phyloP scores from a whole-genome alignment of 1,139 yeast genomes.

The Tardiomyces digboiensis region DNA sequence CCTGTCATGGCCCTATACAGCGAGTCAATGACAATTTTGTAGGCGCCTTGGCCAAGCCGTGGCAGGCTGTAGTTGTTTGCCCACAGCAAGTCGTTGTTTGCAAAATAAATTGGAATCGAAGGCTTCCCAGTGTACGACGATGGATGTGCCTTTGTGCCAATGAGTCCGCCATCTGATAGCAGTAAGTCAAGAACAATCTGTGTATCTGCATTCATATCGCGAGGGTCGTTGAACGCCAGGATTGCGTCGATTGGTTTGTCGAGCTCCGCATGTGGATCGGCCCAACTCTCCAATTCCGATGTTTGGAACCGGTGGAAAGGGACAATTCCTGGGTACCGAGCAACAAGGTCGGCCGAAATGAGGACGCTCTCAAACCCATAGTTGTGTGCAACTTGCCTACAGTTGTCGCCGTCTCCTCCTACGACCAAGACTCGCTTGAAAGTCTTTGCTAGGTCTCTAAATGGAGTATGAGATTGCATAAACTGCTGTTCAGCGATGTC shows the following conservation, averaged over 20 bases:
- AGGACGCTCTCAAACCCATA: constrained; percentile 82
- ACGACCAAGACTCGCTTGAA: constrained; percentile 64
- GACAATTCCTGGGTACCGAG: constrained; percentile 48
- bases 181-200: constrained; percentile 71
- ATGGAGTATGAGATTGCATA: constrained; percentile 90
- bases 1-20: constrained; percentile 51
- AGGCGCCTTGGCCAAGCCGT: constrained; percentile 91
- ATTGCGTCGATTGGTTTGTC: constrained; percentile 61
- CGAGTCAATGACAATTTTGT: constrained; percentile 53
- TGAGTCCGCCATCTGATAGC: constrained; percentile 49
- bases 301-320: constrained; percentile 57
- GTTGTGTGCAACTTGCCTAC: constrained; percentile 58
- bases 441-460: constrained; percentile 46
- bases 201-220: constrained; percentile 81
- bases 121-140: constrained; percentile 32
- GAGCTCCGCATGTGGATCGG: constrained; percentile 26
- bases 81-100: constrained; percentile 87
- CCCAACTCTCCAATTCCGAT: constrained; percentile 40
- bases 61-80: constrained; percentile 75
- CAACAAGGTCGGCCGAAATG: constrained; percentile 65
- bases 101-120: constrained; percentile 69
- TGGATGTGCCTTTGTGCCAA: constrained; percentile 42
- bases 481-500: constrained; percentile 47
- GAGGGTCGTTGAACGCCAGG: constrained; percentile 82
- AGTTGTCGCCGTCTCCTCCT: constrained; percentile 70